Conservation (phyloP, 2,329 filamentous ascomycete species). For the Albophoma yamanashiensis region DNA sequence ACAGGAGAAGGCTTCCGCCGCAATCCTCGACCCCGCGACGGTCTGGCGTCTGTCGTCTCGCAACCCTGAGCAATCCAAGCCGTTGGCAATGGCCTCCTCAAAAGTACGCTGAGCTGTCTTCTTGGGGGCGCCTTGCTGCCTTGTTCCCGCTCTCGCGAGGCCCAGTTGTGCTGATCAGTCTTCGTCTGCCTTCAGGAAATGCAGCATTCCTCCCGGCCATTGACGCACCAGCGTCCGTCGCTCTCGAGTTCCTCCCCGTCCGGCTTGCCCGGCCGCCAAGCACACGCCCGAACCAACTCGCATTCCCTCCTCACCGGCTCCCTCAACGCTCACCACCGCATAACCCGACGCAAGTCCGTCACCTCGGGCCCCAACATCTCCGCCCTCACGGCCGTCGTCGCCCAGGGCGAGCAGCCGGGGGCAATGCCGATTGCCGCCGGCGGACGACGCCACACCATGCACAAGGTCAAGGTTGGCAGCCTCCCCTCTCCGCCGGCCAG, state of each 20-base stretch:
- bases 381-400: slow-evolving; percentile 62
- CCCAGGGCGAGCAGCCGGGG: slow-evolving; percentile 50
- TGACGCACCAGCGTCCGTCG: slow-evolving; percentile 51
- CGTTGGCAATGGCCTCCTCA: slow-evolving; percentile 49
- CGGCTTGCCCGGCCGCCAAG: slow-evolving; percentile 47
- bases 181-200: slow-evolving; percentile 40
- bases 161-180: slow-evolving; percentile 23
- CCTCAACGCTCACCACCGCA: slow-evolving; percentile 71
- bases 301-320: slow-evolving; percentile 70
- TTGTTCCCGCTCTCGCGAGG: slow-evolving; percentile 18
- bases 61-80: slow-evolving; percentile 21
- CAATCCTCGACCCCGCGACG: slow-evolving; percentile 15
- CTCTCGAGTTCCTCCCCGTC: slow-evolving; percentile 48
- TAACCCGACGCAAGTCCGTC: slow-evolving; percentile 90
- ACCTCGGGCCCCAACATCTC: slow-evolving; percentile 64
- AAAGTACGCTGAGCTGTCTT: slow-evolving; percentile 36
- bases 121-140: slow-evolving; percentile 11
- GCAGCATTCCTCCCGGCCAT: slow-evolving; percentile 55
- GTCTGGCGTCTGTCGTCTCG: slow-evolving; percentile 20
- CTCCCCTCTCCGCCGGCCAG: slow-evolving; percentile 57
- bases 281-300: slow-evolving; percentile 66
- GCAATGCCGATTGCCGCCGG: slow-evolving; percentile 47
- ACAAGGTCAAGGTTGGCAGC: slow-evolving; percentile 50
- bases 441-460: slow-evolving; percentile 56
- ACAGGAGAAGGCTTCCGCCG: slow-evolving; percentile 13